Conservation (phyloP, 306 rosid species). For the Medicago truncatula region DNA sequence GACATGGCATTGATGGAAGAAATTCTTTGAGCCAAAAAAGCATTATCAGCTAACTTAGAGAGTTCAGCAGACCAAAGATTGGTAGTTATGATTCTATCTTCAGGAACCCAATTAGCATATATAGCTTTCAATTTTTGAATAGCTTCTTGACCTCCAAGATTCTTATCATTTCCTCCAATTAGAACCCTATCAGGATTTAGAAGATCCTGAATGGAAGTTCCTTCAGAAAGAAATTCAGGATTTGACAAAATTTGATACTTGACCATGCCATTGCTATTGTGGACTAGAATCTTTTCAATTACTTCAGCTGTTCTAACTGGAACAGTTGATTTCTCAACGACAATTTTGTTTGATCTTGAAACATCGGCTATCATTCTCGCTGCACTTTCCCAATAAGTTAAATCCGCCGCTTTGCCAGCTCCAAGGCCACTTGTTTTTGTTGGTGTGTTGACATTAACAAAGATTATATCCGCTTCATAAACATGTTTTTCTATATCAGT, state of each 20-base stretch:
- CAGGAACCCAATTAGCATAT: slow-evolving; percentile 78
- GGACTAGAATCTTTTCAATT: slow-evolving; percentile 66
- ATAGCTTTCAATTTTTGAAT: slow-evolving; percentile 62
- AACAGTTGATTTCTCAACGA: slow-evolving; percentile 90
- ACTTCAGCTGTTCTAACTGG: slow-evolving; percentile 87
- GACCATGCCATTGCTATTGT: slow-evolving; percentile 64
- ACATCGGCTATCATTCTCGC: slow-evolving; percentile 80
- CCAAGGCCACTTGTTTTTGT: slow-evolving; percentile 77
- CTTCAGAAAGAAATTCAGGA: slow-evolving; percentile 91
- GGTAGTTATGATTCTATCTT: slow-evolving; percentile 71
- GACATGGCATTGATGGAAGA: slow-evolving; percentile 87
- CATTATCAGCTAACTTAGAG: slow-evolving; percentile 85
- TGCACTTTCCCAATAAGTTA: slow-evolving; percentile 90
- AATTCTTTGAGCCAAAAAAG: slow-evolving; percentile 83
- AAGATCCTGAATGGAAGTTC: slow-evolving; percentile 81
- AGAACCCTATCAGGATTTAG: slow-evolving; percentile 74
- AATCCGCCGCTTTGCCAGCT: slow-evolving; percentile 86
- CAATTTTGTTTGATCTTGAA: slow-evolving; percentile 69
- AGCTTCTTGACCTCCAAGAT: slow-evolving; percentile 62
- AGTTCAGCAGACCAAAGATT: slow-evolving; percentile 88
- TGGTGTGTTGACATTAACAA: slow-evolving; percentile 81
- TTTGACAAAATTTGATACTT: slow-evolving; percentile 72
- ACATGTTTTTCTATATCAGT: slow-evolving; percentile 75
- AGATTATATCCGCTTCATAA: slow-evolving; percentile 74
- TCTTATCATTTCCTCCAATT: slow-evolving; percentile 71